These are phyloP conservation scores for Macaranga tanarius DNA, from an alignment of 441 rosid genomes.

Conservation along the genomic window DNA sequence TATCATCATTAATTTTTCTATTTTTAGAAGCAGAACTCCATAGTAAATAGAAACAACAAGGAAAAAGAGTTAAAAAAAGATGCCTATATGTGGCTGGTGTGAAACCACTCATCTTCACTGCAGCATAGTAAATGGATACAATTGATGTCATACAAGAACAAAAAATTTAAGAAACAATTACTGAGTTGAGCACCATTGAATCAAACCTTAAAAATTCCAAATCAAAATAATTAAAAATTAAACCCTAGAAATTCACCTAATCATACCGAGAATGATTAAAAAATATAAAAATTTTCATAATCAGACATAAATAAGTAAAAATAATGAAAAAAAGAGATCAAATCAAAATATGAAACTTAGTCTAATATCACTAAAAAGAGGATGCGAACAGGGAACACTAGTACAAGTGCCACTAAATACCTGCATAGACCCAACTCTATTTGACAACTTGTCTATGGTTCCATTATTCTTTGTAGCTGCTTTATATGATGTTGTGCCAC, in stretches of 20 bases:
- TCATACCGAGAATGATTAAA: too few relatives aligned
- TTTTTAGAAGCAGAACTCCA: neutral
- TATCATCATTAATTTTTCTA: neutral
- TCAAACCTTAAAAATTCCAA: too few relatives aligned
- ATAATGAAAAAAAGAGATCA: too few relatives aligned
- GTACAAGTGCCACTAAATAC: constrained; percentile 98
- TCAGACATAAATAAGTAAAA: too few relatives aligned
- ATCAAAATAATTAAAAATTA: too few relatives aligned
- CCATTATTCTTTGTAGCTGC: constrained; percentile 44
- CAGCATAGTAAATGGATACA: constrained; percentile 11
- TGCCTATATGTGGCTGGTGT: constrained; percentile 47
- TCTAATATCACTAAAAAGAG: constrained; percentile 86
- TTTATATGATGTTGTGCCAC: constrained; percentile 64
- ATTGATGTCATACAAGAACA: neutral
- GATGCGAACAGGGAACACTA: constrained; percentile 90
- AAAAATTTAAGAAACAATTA: too few relatives aligned
- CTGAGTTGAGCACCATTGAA: neutral
- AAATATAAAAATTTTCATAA: neutral
- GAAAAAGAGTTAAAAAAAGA: constrained; percentile 14
- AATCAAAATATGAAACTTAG: constrained; percentile 35
- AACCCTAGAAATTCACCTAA: too few relatives aligned
- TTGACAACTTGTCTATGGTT: constrained; percentile 49
- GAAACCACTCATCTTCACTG: constrained; percentile 62
- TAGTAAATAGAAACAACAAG: neutral
- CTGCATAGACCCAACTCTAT: constrained; percentile 45